phyloP scores from a whole-genome alignment of 208 protist species.

The Kentomonas sorsogonicus region DNA sequence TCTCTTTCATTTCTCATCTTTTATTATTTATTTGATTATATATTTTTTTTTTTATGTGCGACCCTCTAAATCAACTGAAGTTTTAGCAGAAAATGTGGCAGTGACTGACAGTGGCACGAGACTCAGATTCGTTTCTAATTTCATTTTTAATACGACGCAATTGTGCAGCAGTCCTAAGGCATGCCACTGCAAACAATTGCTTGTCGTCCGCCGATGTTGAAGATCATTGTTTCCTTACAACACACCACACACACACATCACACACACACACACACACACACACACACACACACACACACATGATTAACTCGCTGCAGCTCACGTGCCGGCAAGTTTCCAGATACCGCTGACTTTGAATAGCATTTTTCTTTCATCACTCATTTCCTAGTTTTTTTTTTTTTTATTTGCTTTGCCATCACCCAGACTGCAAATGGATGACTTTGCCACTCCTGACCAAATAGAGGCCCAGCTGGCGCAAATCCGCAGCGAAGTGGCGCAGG shows the following conservation, averaged over 20 bases:
- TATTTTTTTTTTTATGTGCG: no score
- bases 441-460: conserved; percentile 14
- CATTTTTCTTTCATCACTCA: conserved; percentile 2
- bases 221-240: no score
- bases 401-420: conserved; percentile 12
- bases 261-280: not conserved
- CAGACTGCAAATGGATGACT: not conserved
- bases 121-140: no score
- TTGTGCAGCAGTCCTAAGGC: no score
- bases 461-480: conserved; percentile 60
- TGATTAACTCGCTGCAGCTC: not conserved
- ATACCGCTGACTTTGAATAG: not conserved
- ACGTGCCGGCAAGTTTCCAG: not conserved
- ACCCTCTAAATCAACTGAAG: no score
- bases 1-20: no score
- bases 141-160: no score
- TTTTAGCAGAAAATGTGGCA: no score
- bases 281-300: not conserved
- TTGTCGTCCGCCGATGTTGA: no score
- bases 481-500: conserved; percentile 41
- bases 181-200: no score
- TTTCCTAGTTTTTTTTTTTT: conserved; percentile 14
- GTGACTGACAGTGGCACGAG: no score
- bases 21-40: no score
- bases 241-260: not conserved